These are phyloP conservation scores for Aspergillus persii DNA, from an alignment of 2,329 filamentous ascomycete genomes.

Conservation along the genomic window DNA sequence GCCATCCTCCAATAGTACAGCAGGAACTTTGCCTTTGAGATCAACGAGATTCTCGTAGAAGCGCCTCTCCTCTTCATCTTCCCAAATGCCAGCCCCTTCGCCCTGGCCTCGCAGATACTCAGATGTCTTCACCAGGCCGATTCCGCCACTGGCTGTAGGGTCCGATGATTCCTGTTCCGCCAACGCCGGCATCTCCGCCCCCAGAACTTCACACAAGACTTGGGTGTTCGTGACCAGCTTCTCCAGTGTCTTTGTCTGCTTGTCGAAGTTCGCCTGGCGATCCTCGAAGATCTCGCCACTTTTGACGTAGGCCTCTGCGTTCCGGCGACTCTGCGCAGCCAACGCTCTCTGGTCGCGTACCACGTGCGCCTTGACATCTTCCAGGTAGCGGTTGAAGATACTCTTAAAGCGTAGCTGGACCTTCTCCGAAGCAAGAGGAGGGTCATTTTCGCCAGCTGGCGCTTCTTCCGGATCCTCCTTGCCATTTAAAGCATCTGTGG, in stretches of 20 bases:
- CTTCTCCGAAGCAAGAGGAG: constrained; percentile 72
- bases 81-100: constrained; percentile 94
- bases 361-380: constrained; percentile 86
- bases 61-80: constrained; percentile 94
- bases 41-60: constrained; percentile 98
- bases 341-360: constrained; percentile 90
- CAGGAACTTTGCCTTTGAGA: constrained; percentile 90
- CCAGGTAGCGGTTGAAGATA: constrained; percentile 82
- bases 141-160: constrained; percentile 67
- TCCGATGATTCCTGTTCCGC: constrained; percentile 75
- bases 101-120: constrained; percentile 89
- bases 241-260: constrained; percentile 87
- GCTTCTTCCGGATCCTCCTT: constrained; percentile 47
- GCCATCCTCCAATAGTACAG: constrained; percentile 85
- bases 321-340: constrained; percentile 81
- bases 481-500: constrained; percentile 48
- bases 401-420: constrained; percentile 83
- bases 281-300: constrained; percentile 98
- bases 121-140: constrained; percentile 89
- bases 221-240: constrained; percentile 88
- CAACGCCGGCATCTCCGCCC: constrained; percentile 89
- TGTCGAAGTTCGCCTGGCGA: constrained; percentile 92
- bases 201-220: constrained; percentile 81
- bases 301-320: constrained; percentile 97
- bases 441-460: constrained; percentile 57